phyloP scores from a whole-genome alignment of 345 rosid genomes.

The Erodium maritimum region DNA sequence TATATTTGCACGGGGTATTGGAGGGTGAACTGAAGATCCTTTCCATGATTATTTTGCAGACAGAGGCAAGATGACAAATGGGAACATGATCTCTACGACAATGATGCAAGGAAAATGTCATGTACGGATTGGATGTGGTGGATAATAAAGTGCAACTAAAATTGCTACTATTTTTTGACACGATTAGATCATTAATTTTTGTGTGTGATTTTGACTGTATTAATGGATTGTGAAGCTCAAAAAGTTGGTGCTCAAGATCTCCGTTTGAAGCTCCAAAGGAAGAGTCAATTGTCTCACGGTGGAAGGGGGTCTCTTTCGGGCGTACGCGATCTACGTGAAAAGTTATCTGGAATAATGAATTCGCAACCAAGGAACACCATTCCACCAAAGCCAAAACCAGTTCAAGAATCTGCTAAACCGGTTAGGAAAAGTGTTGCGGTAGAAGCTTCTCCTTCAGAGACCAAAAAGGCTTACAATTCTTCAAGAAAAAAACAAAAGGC shows the following conservation, averaged over 20 bases:
- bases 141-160: constrained; percentile 17
- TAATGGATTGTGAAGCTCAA: constrained; percentile 49
- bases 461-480: constrained; percentile 33
- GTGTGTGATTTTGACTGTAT: constrained; percentile 25
- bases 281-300: constrained; percentile 35
- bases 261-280: constrained; percentile 85
- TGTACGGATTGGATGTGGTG: constrained; percentile 44
- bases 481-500: constrained; percentile 56
- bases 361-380: constrained; percentile 39
- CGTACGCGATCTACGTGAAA: constrained; percentile 68
- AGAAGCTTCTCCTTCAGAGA: constrained; percentile 45
- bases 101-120: constrained; percentile 42
- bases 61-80: constrained; percentile 93
- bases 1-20: not conserved
- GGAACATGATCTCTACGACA: constrained; percentile 87
- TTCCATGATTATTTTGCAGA: constrained; percentile 34
- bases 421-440: constrained; percentile 46
- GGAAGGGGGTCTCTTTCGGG: constrained; percentile 44
- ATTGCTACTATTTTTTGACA: constrained; percentile 26
- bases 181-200: constrained; percentile 22
- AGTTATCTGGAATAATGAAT: constrained; percentile 73
- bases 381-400: constrained; percentile 38
- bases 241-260: constrained; percentile 67
- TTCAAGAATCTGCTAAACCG: constrained; percentile 37
- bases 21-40: not conserved